phyloP scores from a whole-genome alignment of 805 yeast genomes.

The Candida orba region DNA sequence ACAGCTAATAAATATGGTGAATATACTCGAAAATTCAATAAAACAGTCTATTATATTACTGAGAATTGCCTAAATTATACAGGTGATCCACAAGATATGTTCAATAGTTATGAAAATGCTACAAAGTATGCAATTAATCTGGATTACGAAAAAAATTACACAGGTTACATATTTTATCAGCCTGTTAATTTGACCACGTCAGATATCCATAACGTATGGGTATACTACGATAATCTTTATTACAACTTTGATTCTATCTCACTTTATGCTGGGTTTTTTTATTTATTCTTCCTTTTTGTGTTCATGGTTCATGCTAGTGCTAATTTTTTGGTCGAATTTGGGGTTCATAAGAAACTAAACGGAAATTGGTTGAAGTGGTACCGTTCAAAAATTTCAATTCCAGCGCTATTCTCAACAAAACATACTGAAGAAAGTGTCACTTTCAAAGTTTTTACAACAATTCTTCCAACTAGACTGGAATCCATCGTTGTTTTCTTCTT shows the following conservation, averaged over 20 bases:
- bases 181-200: not conserved
- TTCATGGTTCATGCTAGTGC: constrained; percentile 28
- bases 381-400: constrained; percentile 15
- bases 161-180: not conserved
- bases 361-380: constrained; percentile 9
- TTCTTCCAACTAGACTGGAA: constrained; percentile 20
- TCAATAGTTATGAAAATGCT: constrained; percentile 25
- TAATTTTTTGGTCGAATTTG: constrained; percentile 25
- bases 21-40: constrained; percentile 9
- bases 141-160: not conserved
- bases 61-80: not conserved
- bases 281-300: constrained; percentile 33
- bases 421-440: constrained; percentile 6
- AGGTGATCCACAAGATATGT: constrained; percentile 15
- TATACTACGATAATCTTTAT: constrained; percentile 1
- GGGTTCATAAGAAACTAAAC: constrained; percentile 11
- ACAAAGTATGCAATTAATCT: constrained; percentile 14
- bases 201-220: not conserved
- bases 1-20: constrained; percentile 6
- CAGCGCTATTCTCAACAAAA: constrained; percentile 14
- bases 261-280: constrained; percentile 25
- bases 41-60: not conserved
- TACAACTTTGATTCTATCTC: constrained; percentile 16
- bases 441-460: constrained; percentile 7
- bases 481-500: constrained; percentile 28